These are phyloP conservation scores for Lupinus albus DNA, from an alignment of 306 rosid genomes.

Conservation along the genomic window DNA sequence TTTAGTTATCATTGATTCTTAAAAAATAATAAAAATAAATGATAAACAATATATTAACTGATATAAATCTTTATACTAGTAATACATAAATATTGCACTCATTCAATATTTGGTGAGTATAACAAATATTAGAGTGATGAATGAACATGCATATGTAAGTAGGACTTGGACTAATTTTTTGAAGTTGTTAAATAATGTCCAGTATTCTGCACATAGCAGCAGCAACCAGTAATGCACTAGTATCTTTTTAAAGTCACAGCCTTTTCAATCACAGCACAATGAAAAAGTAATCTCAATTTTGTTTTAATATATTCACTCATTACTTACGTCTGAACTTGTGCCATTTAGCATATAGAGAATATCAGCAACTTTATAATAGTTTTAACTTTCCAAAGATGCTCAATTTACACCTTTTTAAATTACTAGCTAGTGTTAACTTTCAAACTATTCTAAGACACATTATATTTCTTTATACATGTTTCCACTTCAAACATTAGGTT, in stretches of 20 bases:
- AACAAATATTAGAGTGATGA: conserved; percentile 9
- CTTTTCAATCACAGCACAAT: conserved; percentile 23
- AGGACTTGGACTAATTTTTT: background rate
- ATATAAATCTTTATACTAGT: too few species aligned
- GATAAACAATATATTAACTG: too few species aligned
- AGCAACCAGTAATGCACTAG: conserved; percentile 15
- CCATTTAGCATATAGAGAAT: conserved; percentile 44
- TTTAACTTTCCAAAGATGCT: conserved; percentile 44
- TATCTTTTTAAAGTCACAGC: too few species aligned
- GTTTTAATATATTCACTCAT: conserved; percentile 3
- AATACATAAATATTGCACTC: too few species aligned
- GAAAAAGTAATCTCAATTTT: conserved; percentile 28
- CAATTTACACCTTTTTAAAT: conserved; percentile 39
- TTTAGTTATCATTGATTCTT: too few species aligned
- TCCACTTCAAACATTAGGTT: conserved; percentile 1
- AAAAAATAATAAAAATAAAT: too few species aligned
- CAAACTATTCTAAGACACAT: background rate
- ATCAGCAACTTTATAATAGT: conserved; percentile 39
- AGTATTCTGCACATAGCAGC: conserved; percentile 47
- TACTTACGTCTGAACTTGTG: conserved; percentile 28
- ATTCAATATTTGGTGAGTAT: background rate
- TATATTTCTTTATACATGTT: background rate
- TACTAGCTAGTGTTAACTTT: conserved; percentile 1
- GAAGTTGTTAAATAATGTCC: background rate
- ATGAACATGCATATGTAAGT: background rate